Base-by-base conservation (phyloP, 257 asterid species). In the Solanum peruvianum region DNA sequence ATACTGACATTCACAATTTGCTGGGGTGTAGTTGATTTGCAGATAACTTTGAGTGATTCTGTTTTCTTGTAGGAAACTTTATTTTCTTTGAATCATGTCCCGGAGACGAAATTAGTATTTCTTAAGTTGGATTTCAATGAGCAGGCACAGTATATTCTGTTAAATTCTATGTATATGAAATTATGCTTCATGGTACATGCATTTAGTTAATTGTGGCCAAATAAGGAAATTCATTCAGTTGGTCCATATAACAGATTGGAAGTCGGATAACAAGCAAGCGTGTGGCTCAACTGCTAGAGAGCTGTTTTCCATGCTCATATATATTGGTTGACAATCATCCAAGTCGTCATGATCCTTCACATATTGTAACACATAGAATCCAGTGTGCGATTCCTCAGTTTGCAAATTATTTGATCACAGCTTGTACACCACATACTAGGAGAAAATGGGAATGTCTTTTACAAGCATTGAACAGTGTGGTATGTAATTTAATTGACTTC, bases 311-410 rank as follows among this genome's bases (percentile, higher is more conserved):
- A 82, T 92, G 93, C 91, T 88, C 97, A 4, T 93, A 92, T 91
- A 92, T 97, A 78, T 90, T 97, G 98, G 94, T 95, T 75, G 99
- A 97, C 31, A 93, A 89, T 85, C 99, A 97, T 89, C 96, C 98
- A n/a, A 96, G 95, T 73, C 98, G 99, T 76, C 99, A 95, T 75
- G 99, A 97, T 92, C 99, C 99, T 88, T 92, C 93, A 86, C 93
- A 96, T 73, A 94, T 94, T 87, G 93, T 94, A 62, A 93, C 99
- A 25, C 98, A 97, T 89, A 92, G 98, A 89, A 88, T 97, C 87
- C 96, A 94, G 71, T 88, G 95, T 85, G 89, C 92, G 66, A 88
- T 95, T 82, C 45, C 91, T 15, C 92, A 93, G 37, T 96, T 97
- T 89, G 86, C 94, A 84, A 90, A 91, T 84, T 91, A 88, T 88